Evolutionary conservation across 352 stramenopile genomes (phyloP).

Genomic region (Aphanomyces stellatus): DNA sequence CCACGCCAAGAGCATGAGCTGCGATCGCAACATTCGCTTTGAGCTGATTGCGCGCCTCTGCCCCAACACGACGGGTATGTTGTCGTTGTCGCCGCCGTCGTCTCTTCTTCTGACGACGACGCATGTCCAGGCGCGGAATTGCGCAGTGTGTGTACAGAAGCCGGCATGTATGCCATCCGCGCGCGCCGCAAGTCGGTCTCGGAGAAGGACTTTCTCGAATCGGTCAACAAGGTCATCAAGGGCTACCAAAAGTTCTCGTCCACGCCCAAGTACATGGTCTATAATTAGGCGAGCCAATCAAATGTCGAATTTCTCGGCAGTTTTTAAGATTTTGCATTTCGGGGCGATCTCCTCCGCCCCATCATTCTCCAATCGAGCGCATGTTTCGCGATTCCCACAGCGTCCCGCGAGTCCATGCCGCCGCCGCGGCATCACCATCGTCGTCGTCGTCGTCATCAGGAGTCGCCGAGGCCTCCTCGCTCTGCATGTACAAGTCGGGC

Average conservation of each 20-base stretch:
- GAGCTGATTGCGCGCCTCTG: constrained; percentile 97
- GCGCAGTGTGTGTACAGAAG: constrained; percentile 97
- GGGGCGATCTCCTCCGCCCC: too few relatives aligned
- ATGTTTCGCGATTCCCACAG: too few relatives aligned
- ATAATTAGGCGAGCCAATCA: constrained; percentile 90
- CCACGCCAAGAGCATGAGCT: constrained; percentile 99
- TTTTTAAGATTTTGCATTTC: too few relatives aligned
- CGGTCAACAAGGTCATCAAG: constrained; percentile 99
- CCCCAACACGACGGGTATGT: constrained; percentile 92
- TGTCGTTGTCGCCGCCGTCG: neutral
- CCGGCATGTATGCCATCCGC: constrained; percentile 98
- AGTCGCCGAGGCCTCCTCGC: neutral
- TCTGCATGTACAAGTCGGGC: constrained; percentile 5
- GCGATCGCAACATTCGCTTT: constrained; percentile 97
- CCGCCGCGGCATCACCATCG: too few relatives aligned
- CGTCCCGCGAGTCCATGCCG: too few relatives aligned
- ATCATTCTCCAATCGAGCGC: too few relatives aligned
- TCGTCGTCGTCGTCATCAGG: too few relatives aligned
- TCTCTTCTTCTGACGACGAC: neutral
- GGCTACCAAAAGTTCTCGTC: constrained; percentile 99
- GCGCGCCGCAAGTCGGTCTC: constrained; percentile 97
- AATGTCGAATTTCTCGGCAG: too few relatives aligned
- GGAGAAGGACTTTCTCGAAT: constrained; percentile 99
- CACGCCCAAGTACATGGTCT: constrained; percentile 99
- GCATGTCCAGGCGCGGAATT: constrained; percentile 86